Base-by-base conservation (phyloP, 2,329 filamentous ascomycete genomes). In the Zopfia rhizophila region DNA sequence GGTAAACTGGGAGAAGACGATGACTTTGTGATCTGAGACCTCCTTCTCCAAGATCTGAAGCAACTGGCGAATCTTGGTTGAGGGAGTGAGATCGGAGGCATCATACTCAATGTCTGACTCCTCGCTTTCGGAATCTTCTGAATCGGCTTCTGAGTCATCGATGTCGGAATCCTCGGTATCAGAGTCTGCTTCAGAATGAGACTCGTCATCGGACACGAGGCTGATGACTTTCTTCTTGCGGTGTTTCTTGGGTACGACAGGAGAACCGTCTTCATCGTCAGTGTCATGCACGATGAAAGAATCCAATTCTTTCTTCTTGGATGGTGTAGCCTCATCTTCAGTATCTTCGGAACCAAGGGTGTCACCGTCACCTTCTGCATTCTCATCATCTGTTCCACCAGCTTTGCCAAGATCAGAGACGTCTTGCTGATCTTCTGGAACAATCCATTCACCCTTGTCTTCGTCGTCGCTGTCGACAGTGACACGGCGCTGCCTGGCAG, bases 1-100 rank as follows among this genome's bases (percentile, higher is more conserved):
- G 0, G 94, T 99, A 74, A 99, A 99, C 63, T 97, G 91, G 1
- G 91, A 96, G 74, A 99, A 99, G 54, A 99, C 91, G 63, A 99
- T 99, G 67, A 96, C 96, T 69, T 99, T 99, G 80, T 96, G 90
- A 48, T 91, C 80, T 2, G 81, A 77, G 0, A 86, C 86, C 71
- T 99, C 94, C 31, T 84, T 84, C 54, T 86, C 82, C 7, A 99
- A 82, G 38, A 99, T 89, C 50, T 85, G 80, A 64, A 96, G 82
- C 14, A 97, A 81, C 60, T 94, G 86, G 31, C 88, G 86, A 63
- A 99, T 95, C 76, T 99, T 99, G 60, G 94, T 93, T 0, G 94
- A 99, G 2, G 85, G 82, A 18, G 83, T 76, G 8, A 78, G 75
- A 17, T 79, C 76, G 19, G 78, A 75, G 39, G 78, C 73, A 31